Percentiles rank a stretch among this genome's conserved stretches.
These are phyloP conservation scores for Fusarium globosum DNA, from an alignment of 2,329 filamentous ascomycete species.

Conservation along the genomic window DNA sequence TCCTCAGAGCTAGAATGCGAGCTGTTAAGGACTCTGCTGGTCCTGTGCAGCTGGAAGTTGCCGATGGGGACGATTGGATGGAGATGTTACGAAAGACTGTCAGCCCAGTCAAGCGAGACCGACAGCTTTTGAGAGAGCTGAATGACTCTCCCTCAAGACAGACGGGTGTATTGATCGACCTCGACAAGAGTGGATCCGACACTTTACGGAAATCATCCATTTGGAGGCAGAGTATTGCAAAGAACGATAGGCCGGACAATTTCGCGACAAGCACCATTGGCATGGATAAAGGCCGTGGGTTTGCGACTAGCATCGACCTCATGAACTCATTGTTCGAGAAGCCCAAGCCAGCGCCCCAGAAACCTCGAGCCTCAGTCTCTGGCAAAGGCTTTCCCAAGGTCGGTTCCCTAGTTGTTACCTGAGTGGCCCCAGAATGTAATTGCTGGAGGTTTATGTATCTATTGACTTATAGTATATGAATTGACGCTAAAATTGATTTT, in stretches of 20 bases:
- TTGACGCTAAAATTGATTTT: conserved; percentile 59
- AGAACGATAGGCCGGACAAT: conserved; percentile 45
- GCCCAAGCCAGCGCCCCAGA: conserved; percentile 68
- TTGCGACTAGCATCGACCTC: conserved; percentile 90
- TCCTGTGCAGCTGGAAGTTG: conserved; percentile 69
- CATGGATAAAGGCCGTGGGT: conserved; percentile 69
- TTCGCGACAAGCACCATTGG: conserved; percentile 46
- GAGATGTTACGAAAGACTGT: conserved; percentile 94
- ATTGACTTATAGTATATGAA: conserved; percentile 46
- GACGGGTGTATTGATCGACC: conserved; percentile 41
- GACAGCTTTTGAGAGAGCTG: conserved; percentile 72
- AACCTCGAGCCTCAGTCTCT: conserved; percentile 61
- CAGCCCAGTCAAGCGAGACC: conserved; percentile 92
- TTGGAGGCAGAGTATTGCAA: conserved; percentile 50
- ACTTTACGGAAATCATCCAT: conserved; percentile 57
- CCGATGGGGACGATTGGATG: conserved; percentile 87
- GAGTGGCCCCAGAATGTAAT: conserved; percentile 44
- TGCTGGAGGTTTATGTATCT: conserved; percentile 49
- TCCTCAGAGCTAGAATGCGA: conserved; percentile 72
- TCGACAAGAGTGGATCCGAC: conserved; percentile 58
- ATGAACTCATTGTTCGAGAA: conserved; percentile 94
- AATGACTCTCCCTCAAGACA: conserved; percentile 63
- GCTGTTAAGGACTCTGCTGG: conserved; percentile 70
- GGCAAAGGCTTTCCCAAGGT: conserved; percentile 86
- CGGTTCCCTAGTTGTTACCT: conserved; percentile 67